Conservation (phyloP, 2,329 filamentous ascomycete species). For the Acrodontium crateriforme region DNA sequence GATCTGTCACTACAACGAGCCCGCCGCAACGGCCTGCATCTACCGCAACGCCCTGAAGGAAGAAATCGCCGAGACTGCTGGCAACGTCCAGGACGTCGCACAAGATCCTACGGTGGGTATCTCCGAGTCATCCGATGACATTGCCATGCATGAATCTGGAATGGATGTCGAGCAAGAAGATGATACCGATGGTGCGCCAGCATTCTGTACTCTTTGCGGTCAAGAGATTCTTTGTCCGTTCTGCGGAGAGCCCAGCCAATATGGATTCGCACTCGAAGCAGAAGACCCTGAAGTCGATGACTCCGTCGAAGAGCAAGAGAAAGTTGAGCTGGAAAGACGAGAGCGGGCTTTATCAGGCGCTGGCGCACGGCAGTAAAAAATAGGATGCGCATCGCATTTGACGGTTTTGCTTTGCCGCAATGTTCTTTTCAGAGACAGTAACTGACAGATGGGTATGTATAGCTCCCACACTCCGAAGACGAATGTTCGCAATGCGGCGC, state of each 20-base stretch:
- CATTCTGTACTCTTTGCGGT: conserved; percentile 45
- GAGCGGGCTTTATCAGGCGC: conserved; percentile 15
- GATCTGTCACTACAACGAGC: conserved; percentile 83
- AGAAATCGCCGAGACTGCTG: conserved; percentile 84
- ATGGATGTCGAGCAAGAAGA: conserved; percentile 9
- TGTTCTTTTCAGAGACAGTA: conserved; percentile 18
- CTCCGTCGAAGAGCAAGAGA: conserved; percentile 11
- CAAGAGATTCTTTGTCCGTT: conserved; percentile 40
- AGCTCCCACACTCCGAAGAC: conserved; percentile 75
- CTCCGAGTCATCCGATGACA: not conserved
- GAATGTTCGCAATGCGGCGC: conserved; percentile 74
- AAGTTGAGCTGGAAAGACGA: conserved; percentile 16
- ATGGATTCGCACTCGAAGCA: conserved; percentile 32
- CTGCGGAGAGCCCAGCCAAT: conserved; percentile 34
- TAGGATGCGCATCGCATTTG: conserved; percentile 5
- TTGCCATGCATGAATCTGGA: conserved; percentile 2
- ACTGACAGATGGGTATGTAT: conserved; percentile 21
- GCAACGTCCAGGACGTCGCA: conserved; percentile 92
- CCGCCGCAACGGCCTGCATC: conserved; percentile 76
- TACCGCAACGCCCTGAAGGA: conserved; percentile 91
- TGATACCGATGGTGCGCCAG: conserved; percentile 23
- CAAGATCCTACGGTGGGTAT: conserved; percentile 96
- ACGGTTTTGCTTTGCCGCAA: conserved; percentile 7
- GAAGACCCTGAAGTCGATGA: conserved; percentile 22
- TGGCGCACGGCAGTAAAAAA: conserved; percentile 6